Base-by-base conservation (phyloP, 805 yeast species). In the Saturnispora silvae region DNA sequence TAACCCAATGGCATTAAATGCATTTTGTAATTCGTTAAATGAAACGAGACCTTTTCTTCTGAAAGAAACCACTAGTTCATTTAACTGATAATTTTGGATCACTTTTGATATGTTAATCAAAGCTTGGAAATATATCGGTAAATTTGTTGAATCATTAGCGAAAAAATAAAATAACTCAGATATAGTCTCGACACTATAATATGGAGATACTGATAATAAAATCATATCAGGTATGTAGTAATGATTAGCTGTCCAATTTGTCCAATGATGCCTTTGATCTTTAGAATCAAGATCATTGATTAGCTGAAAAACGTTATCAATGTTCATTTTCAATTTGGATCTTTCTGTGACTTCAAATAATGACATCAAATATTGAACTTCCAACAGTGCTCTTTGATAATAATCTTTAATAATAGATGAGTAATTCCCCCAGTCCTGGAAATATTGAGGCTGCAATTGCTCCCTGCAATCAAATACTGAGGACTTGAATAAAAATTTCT, bases 111-210 rank as follows among this genome's bases (percentile, higher is more conserved):
- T 64, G 28, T 57, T 66, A 5, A 56, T 59, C 24, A 81, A 52
- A 0, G 79, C 70, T 51, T 81, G 86, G 45, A 73, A 68, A 45
- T 77, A 78, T 24, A 60, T 53, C 1, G 81, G 75, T 2, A 51
- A 43, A 33, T 65, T 59, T 0, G 45, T 51, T 0, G 70, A 65
- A 50, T 79, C 83, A 34, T 61, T 40, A 0, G 42, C 35, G 4
- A 53, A 63, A 0, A 53, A 50, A 16, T 67, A 63, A 49, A 69
- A 81, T 28, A 72, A 63, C 15, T 59, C 57, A 11, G 65, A 61
- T 10, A 81, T 59, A 23, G 62, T 53, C 14, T 64, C 60, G 43
- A 75, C 80, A 19, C 62, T 47, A 49, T 73, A 76, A 43, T 64
- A 64, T 15, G 68, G 67, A 11, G 64, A 61, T 0, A 66, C 63